Base-by-base conservation (phyloP, 371 early-diverging fungal genomes). In the Haplosporangium sp. region DNA sequence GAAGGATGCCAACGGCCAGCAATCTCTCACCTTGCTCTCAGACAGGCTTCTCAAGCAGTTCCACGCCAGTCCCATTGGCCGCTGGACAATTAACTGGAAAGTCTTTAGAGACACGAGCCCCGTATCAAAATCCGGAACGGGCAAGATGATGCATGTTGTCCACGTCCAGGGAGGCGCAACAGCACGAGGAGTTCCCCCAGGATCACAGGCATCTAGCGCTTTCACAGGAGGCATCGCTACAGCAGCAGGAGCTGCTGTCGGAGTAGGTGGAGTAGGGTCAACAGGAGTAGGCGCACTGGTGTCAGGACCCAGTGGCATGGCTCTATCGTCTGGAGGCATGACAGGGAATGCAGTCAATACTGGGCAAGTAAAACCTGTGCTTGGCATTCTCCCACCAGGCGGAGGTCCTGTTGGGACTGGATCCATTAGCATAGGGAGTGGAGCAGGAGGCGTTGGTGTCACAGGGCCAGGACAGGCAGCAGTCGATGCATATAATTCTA, bases 1-100 rank as follows among this genome's bases (percentile, higher is more conserved):
- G 80, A 68, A 65, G 55, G 80, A 73, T 29, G 80, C 80, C 55
- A 79, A 73, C 45, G 80, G 80, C 45, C 80, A 64, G 36, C 73
- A 73, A 55, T 79, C 80, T n/a, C 59, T 79, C 20, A 79, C 80
- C 18, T 53, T 79, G n/a, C 80, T 79, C 47, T 64, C 80, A 9
- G 80, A 79, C 50, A 64, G 80, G 52, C 66, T 79, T 5, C 69
- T 68, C 62, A 79, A 71, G 43, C 80, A 79, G 45, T 79, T 79
- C 56, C 73, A 79, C 59, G 80, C 80, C 29, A 73, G 38, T 21
- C 62, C 66, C 45, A 72, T 79, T 23, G 80, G 73, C 18, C 80
- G 80, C n/a, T 79, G 80, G 80, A 65, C 65, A 40, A 79, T 79
- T 59, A 72, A 66, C 69, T 79, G 80, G 80, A 79, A 79, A 21